Base-by-base conservation (phyloP, 352 stramenopile species). In the Phytophthora brassicae region DNA sequence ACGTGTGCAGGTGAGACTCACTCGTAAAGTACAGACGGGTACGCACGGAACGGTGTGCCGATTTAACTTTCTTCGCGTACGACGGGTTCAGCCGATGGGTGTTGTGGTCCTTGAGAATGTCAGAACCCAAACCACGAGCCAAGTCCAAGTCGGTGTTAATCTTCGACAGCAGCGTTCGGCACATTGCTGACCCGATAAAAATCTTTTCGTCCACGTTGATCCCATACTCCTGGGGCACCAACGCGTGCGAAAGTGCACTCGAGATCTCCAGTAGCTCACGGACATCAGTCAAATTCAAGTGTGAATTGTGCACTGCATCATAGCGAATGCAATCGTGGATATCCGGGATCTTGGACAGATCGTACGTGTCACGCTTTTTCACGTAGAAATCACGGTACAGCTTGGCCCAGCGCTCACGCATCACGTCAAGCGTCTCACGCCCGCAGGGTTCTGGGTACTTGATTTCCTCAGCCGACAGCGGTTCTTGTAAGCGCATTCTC, bases 21-120 rank as follows among this genome's bases (percentile, higher is more conserved):
- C 94, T 99, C 16, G 98, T 99, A 68, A 99, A 99, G 69, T 99
- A 99, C 16, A 99, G 80, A 1, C 98, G 90, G 24, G 97, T 99
- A 57, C 97, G 95, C 52, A 99, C 97, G 6, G 94, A 91, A 29
- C 97, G 86, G 43, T 97, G 94, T 56, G 97, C 92, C 13, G 94
- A 98, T 68, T 94, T 95, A 69, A 95, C 81, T 58, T 90, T 86
- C 61, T 90, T 92, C 12, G 80, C 84, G 64, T 94, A 95, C 14
- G 74, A 86, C 52, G 86, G 84, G 38, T 95, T 91, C 20, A 95
- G 53, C 1, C 86, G 86, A 52, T 95, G 84, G 3, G 85, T 95
- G 51, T 86, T 79, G 50, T 80, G 77, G 56, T 93, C 73, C 38
- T 81, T 74, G 3, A 89, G 41, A 19, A 77, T 31, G 24, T 77